These are phyloP conservation scores for Coffea canephora DNA, from an alignment of 257 asterid species.

Conservation along the genomic window DNA sequence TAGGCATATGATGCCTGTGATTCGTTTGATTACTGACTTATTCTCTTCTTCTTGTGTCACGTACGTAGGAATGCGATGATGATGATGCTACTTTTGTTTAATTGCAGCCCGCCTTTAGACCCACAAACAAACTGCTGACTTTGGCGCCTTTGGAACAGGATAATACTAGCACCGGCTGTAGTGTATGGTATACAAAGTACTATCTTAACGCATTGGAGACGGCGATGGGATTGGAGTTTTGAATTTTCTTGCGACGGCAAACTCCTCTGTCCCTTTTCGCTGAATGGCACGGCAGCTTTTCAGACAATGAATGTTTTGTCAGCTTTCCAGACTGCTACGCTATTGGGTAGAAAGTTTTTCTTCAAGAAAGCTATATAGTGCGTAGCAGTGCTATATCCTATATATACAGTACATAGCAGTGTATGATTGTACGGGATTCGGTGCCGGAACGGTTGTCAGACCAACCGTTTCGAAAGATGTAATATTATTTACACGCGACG, in stretches of 20 bases:
- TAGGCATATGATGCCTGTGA: neutral
- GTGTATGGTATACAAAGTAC: constrained; percentile 6
- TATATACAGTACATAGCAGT: too few relatives aligned
- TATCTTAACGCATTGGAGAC: constrained; percentile 15
- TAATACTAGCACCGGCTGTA: too few relatives aligned
- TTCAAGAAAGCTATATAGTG: too few relatives aligned
- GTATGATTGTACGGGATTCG: too few relatives aligned
- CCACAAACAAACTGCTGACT: neutral
- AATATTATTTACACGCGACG: too few relatives aligned
- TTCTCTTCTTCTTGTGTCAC: constrained; percentile 4
- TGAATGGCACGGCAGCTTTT: neutral
- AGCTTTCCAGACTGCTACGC: neutral
- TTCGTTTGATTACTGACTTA: constrained; percentile 16
- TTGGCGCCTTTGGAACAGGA: neutral
- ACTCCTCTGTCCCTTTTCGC: constrained; percentile 15
- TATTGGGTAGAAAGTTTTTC: constrained; percentile 7
- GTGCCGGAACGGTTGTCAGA: too few relatives aligned
- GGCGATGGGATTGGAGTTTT: constrained; percentile 27
- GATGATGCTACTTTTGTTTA: constrained; percentile 6
- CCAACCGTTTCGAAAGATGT: too few relatives aligned
- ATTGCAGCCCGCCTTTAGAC: neutral
- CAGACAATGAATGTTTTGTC: neutral
- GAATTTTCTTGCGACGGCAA: constrained; percentile 61
- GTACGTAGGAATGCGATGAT: neutral
- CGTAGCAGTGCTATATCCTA: too few relatives aligned